phyloP scores from a whole-genome alignment of 2,329 filamentous ascomycete genomes.

The Aureobasidium sp. region DNA sequence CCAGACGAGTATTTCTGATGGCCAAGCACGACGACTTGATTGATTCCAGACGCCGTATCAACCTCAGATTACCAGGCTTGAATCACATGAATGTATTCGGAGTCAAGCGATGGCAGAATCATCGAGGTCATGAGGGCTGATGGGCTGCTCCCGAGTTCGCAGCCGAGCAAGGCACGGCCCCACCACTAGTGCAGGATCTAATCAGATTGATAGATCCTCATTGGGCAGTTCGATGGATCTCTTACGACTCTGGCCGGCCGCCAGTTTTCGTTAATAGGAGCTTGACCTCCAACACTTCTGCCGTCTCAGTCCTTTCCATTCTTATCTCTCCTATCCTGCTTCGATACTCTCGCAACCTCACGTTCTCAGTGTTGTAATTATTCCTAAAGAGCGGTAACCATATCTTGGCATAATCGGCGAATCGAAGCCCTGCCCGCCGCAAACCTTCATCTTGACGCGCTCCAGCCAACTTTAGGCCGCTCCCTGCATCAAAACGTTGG shows the following conservation, averaged over 20 bases:
- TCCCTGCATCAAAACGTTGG: conserved; percentile 6
- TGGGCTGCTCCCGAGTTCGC: not conserved
- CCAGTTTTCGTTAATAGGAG: not conserved
- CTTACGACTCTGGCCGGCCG: not conserved
- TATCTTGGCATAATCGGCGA: conserved; percentile 1
- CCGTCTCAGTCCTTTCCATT: not conserved
- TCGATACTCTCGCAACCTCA: not conserved
- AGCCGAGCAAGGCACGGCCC: not conserved
- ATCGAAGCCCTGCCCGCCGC: not conserved
- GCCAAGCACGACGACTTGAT: not conserved
- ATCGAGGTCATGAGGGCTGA: not conserved
- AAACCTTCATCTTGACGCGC: not conserved
- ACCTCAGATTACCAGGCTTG: no score
- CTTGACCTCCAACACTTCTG: not conserved
- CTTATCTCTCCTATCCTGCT: not conserved
- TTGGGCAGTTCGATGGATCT: not conserved
- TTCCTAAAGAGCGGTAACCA: not conserved
- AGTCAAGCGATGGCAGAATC: not conserved
- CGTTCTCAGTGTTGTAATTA: not conserved
- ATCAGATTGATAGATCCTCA: not conserved
- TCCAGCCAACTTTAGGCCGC: conserved; percentile 4
- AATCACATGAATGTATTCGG: no score
- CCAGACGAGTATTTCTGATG: not conserved
- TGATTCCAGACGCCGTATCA: not conserved
- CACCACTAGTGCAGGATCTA: not conserved